phyloP scores from a whole-genome alignment of 441 rosid genomes.

The Dalechampia spathulata region DNA sequence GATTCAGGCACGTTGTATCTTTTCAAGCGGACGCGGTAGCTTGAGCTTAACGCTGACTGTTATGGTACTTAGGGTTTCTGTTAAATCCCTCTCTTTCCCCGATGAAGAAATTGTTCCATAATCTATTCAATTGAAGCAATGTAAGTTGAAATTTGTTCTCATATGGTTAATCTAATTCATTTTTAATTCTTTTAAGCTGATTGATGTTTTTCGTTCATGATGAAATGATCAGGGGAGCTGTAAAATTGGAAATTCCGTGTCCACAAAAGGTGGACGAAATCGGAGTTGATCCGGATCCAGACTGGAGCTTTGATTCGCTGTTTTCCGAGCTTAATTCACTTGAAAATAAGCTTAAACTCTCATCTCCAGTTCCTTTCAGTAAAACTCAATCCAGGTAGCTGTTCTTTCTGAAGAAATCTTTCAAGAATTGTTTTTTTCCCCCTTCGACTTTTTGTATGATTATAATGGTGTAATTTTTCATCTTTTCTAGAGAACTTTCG shows the following conservation, averaged over 20 bases:
- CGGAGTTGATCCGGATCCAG: conserved; percentile 57
- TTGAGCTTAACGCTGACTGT: no score
- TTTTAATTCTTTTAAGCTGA: no score
- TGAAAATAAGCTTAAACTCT: conserved; percentile 47
- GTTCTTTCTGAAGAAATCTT: background rate
- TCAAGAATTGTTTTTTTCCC: background rate
- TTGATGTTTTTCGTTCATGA: no score
- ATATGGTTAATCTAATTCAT: no score
- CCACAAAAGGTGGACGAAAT: conserved; percentile 49
- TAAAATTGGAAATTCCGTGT: conserved; percentile 50
- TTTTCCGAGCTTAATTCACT: conserved; percentile 55
- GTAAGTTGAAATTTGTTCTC: no score
- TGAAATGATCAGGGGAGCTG: conserved; percentile 53
- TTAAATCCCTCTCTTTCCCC: no score
- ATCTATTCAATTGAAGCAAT: no score
- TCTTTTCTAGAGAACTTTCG: conserved; percentile 15
- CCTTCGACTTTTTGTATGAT: background rate
- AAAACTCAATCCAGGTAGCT: conserved; percentile 46
- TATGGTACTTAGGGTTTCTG: no score
- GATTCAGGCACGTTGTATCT: no score
- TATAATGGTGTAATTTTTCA: background rate
- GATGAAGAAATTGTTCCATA: no score
- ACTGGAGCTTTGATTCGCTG: conserved; percentile 58
- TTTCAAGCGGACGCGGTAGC: no score
- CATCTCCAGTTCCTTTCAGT: conserved; percentile 33